A percentile compares a stretch with the other conserved stretches of the same genome.
phyloP scores from a whole-genome alignment of 805 yeast species.

The Dipodascopsis uninucleata region DNA sequence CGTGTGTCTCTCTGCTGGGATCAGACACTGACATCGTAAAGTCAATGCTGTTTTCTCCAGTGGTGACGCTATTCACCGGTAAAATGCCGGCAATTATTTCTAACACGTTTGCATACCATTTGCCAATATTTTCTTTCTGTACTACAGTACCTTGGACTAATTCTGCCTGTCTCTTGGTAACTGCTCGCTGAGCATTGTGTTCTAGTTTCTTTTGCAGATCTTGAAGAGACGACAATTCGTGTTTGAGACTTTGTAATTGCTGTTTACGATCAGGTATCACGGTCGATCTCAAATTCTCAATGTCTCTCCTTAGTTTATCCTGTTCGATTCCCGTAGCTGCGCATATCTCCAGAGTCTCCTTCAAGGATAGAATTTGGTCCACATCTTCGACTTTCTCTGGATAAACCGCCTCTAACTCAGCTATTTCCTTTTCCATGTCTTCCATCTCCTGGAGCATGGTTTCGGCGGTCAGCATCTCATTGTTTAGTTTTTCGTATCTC shows the following conservation, averaged over 20 bases:
- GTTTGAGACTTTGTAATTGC: conserved; percentile 14
- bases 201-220: conserved; percentile 8
- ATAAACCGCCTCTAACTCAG: conserved; percentile 31
- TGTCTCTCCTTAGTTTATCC: conserved; percentile 12
- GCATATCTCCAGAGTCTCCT: conserved; percentile 35
- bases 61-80: too few relatives aligned
- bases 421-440: conserved; percentile 35
- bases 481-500: conserved; percentile 22
- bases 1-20: too few relatives aligned
- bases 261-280: conserved; percentile 17
- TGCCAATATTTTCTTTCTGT: conserved; percentile 24
- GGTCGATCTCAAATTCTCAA: conserved; percentile 20
- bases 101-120: conserved; percentile 24
- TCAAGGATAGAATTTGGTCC: conserved; percentile 32
- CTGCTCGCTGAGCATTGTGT: conserved; percentile 18
- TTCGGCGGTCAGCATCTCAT: conserved; percentile 33
- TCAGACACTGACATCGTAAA: too few relatives aligned
- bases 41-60: too few relatives aligned
- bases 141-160: conserved; percentile 17
- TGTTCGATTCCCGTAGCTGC: conserved; percentile 30
- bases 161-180: conserved; percentile 18
- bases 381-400: conserved; percentile 24
- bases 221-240: conserved; percentile 19
- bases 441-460: conserved; percentile 34
- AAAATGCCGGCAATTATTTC: too few relatives aligned